These are phyloP conservation scores for Hericium alpestre DNA, from an alignment of 768 basidiomycete genomes.

Conservation along the genomic window DNA sequence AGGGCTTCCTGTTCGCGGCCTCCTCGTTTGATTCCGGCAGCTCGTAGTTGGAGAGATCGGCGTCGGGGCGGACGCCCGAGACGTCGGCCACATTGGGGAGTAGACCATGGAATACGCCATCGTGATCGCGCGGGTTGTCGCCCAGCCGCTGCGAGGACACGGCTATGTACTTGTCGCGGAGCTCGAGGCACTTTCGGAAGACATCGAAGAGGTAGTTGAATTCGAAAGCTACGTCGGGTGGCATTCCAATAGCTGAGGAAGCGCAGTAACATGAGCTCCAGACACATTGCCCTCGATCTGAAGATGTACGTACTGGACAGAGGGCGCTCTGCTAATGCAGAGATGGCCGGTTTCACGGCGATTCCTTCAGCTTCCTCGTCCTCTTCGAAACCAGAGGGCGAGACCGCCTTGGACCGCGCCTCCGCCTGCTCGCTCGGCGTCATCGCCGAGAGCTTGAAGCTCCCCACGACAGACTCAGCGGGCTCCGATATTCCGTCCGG, in stretches of 20 bases:
- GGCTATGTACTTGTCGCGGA: slow-evolving; percentile 92
- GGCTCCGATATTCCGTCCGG: slow-evolving; percentile 1
- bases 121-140: slow-evolving; percentile 89
- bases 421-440: background rate
- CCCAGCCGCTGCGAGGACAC: slow-evolving; percentile 85
- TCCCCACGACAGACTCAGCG: background rate
- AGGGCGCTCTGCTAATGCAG: background rate
- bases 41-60: slow-evolving; percentile 21
- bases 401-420: background rate
- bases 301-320: background rate
- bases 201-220: slow-evolving; percentile 44
- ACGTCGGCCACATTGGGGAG: slow-evolving; percentile 52
- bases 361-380: background rate
- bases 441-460: background rate
- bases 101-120: slow-evolving; percentile 64
- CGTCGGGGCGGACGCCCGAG: slow-evolving; percentile 57
- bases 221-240: slow-evolving; percentile 15
- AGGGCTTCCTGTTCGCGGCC: slow-evolving; percentile 28
- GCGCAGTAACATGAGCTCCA: slow-evolving; percentile 6
- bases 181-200: slow-evolving; percentile 74
- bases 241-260: background rate
- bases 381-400: background rate
- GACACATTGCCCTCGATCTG: slow-evolving; percentile 9
- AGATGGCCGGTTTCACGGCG: background rate
- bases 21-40: slow-evolving; percentile 15